Base-by-base conservation (phyloP, 1,284 basidiomycete species). In the Microbotryum intermedium region DNA sequence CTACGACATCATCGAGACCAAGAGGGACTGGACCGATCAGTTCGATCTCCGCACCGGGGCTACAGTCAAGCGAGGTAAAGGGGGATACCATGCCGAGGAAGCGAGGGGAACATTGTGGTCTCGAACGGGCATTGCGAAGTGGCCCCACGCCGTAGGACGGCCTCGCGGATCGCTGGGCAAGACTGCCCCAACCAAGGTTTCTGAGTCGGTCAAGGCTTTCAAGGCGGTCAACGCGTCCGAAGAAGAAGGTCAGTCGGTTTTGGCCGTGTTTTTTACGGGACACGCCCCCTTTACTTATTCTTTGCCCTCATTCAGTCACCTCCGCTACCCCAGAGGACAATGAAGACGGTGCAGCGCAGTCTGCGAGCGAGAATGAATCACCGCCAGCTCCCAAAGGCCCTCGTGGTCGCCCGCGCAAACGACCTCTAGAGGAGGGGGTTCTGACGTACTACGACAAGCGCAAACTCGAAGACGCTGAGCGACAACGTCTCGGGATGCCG, bases 401-500 rank as follows among this genome's bases (percentile, higher is more conserved):
- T 34, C 30, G 18, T 39, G 59, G 64, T 8, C 49, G 60, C 11
- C 48, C 48, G 25, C 43, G 52, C 42, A 54, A 62, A 30, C 46
- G 44, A 18, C 20, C 25, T 20, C 29, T 53, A 26, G 49, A 45
- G 39, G 62, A 58, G 34, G 46, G 51, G 2, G 42, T 42, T 26
- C 53, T 60, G 34, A 57, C 28, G 9, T 50, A 52, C 2, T 62
- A 62, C 51, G 55, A 57, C 53, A 50, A 59, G 20, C 43, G 50
- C 44, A 68, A 68, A 50, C 30, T 49, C 10, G 65, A 66, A 51
- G 56, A 64, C 28, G 62, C 62, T 23, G 62, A 65, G 47, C 49
- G 64, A 34, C 61, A 52, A 30, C 46, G 45, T 13, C 28, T 43
- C 20, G 63, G 61, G 16, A 23, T 68, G 45, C 58, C 54, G 45